Evolutionary conservation across 352 stramenopile species (phyloP), one percentile per base, ranked within the genome.

Genomic region (Pythium periplocum): DNA sequence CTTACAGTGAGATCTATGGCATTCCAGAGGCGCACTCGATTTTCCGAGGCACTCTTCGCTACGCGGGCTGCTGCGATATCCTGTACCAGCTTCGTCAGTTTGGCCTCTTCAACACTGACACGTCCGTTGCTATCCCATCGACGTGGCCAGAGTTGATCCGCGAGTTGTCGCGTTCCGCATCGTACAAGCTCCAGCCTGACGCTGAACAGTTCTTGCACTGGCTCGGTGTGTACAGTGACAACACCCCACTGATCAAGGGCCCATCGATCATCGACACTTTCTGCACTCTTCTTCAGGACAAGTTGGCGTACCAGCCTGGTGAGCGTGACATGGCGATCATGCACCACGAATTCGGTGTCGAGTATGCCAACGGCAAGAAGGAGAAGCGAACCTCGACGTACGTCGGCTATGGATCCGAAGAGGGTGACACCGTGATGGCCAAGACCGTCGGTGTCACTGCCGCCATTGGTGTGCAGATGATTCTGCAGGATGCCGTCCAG

Each of bases 281-380:
- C 60, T 95, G 83, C 48, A 58, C 66, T 6, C 48, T 97, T 6
- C 65, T 98, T 43, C 86, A 97, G 57, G 69, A 93, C 17, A 94
- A 96, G 64, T 73, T 98, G 6, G 72, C 80, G 17, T 98, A 96
- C 67, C 71, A 86, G 51, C 81, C 85, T 7, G 75, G 77, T 44
- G 95, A 98, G 68, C 85, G 88, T n/a, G 95, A 98, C 54, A 97
- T 98, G 92, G 90, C 94, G 37, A 84, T 96, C 63, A 96, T 97
- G 87, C 86, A 96, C 59, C 87, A 97, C 78, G 83, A 90, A 40
- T 94, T 96, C 39, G 83, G 82, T 9, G 70, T 93, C 31, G 72
- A 90, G 45, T 90, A 86, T 50, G 61, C 73, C 39, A 80, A 94
- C 48, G 83, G 79, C 40, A 85, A 81, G 53, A 83, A 85, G 54